phyloP scores from a whole-genome alignment of 2,329 filamentous ascomycete species.

The Penicillium palitans region DNA sequence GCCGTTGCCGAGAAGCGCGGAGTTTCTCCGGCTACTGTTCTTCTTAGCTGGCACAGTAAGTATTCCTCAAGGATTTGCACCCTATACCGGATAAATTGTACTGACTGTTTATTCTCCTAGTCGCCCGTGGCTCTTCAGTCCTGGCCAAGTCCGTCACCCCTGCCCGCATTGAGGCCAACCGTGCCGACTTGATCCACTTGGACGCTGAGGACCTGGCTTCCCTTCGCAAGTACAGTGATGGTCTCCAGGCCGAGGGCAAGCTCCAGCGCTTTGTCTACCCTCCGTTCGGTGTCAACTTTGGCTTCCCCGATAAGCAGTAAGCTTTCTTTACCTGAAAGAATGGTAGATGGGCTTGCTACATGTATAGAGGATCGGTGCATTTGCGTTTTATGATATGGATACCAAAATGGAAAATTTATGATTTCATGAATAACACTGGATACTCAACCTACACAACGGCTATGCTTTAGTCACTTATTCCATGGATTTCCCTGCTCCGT shows the following conservation, averaged over 20 bases:
- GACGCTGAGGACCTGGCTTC: conserved; percentile 40
- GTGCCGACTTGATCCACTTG: conserved; percentile 39
- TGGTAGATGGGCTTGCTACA: not conserved
- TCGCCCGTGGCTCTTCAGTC: conserved; percentile 43
- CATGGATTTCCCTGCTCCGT: not conserved
- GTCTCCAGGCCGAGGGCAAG: conserved; percentile 33
- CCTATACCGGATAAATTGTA: not conserved
- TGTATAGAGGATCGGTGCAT: conserved; percentile 1
- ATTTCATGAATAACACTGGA: conserved; percentile 4
- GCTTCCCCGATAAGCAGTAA: conserved; percentile 66
- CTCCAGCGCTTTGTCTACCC: conserved; percentile 62
- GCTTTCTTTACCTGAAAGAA: not conserved
- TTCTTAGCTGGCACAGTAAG: conserved; percentile 49
- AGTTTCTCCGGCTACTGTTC: conserved; percentile 41
- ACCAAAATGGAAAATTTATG: conserved; percentile 10
- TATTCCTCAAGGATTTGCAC: not conserved
- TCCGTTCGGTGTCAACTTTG: conserved; percentile 67
- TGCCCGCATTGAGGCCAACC: conserved; percentile 44
- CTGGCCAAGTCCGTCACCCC: conserved; percentile 46
- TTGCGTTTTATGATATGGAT: conserved; percentile 8
- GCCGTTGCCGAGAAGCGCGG: conserved; percentile 44
- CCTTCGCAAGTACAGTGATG: conserved; percentile 40
- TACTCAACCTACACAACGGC: no score
- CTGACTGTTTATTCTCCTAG: conserved; percentile 22
- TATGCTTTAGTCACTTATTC: not conserved